phyloP scores from a whole-genome alignment of 2,329 filamentous ascomycete genomes.

The Hypoxylon sp. region DNA sequence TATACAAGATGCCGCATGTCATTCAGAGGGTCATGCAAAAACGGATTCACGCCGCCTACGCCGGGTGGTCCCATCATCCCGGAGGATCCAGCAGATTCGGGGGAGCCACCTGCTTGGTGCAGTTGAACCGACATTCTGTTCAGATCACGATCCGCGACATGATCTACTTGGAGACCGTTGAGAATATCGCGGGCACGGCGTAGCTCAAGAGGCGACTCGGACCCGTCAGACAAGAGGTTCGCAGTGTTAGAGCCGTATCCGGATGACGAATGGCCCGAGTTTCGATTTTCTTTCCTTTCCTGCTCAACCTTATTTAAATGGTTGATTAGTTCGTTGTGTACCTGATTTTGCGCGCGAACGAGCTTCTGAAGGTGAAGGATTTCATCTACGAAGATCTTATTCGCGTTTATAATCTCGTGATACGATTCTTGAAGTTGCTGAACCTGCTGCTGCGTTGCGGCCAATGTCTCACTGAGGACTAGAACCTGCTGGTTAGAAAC shows the following conservation, averaged over 20 bases:
- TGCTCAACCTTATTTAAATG: slow-evolving; percentile 67
- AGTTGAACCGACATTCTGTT: slow-evolving; percentile 68
- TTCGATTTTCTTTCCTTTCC: slow-evolving; percentile 60
- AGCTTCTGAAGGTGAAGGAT: slow-evolving; percentile 73
- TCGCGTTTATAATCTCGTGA: slow-evolving; percentile 78
- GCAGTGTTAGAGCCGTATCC: slow-evolving; percentile 58
- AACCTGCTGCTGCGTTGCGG: slow-evolving; percentile 92
- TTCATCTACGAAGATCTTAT: slow-evolving; percentile 74
- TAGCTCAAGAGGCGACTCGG: slow-evolving; percentile 65
- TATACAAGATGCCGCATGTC: slow-evolving; percentile 82
- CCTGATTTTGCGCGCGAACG: slow-evolving; percentile 70
- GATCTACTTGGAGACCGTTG: slow-evolving; percentile 66
- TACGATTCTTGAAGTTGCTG: slow-evolving; percentile 89
- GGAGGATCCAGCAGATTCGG: slow-evolving; percentile 65
- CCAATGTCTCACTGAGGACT: slow-evolving; percentile 87
- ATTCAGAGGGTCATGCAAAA: slow-evolving; percentile 68
- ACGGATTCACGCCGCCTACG: slow-evolving; percentile 57
- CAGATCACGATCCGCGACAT: slow-evolving; percentile 67
- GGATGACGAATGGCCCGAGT: slow-evolving; percentile 58
- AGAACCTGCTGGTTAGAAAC: slow-evolving; percentile 89
- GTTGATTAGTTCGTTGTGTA: slow-evolving; percentile 70
- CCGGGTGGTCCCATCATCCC: slow-evolving; percentile 71
- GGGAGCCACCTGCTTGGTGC: slow-evolving; percentile 66
- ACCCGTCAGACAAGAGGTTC: slow-evolving; percentile 61
- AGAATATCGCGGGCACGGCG: slow-evolving; percentile 71